Conservation (phyloP, 345 rosid species). For the Barbarea vulgaris region DNA sequence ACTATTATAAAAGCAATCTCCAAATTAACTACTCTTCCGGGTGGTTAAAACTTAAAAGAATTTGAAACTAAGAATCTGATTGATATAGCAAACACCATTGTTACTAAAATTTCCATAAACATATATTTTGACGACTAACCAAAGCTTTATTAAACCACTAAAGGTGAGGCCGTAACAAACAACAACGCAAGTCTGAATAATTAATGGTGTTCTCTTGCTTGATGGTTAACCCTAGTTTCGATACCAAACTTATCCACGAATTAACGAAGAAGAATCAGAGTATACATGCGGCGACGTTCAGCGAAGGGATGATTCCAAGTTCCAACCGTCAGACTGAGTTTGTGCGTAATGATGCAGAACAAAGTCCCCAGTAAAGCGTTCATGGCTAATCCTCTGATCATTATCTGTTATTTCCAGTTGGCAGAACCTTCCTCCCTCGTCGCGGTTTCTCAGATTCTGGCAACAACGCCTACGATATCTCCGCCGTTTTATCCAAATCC, state of each 20-base stretch:
- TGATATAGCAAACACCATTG: not conserved
- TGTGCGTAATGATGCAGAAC: not conserved
- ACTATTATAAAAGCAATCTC: not conserved
- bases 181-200: constrained; percentile 92
- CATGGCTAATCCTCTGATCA: constrained; percentile 64
- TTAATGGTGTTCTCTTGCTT: constrained; percentile 80
- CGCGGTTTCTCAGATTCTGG: constrained; percentile 34
- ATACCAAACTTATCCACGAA: constrained; percentile 76
- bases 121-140: not conserved
- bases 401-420: constrained; percentile 99
- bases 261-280: constrained; percentile 87
- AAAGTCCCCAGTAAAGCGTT: constrained; percentile 61
- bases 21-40: not conserved
- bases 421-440: constrained; percentile 42
- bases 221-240: constrained; percentile 61
- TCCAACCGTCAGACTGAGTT: constrained; percentile 80
- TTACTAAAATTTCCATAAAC: not conserved
- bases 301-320: constrained; percentile 85
- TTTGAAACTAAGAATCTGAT: not conserved
- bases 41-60: not conserved
- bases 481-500: constrained; percentile 40
- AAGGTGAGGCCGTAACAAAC: constrained; percentile 92
- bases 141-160: constrained; percentile 47
- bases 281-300: constrained; percentile 86
- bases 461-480: constrained; percentile 36